Percentiles rank a stretch among this genome's conserved stretches.
Conservation (phyloP, 2,329 filamentous ascomycete genomes). For the Penicillium sp. region DNA sequence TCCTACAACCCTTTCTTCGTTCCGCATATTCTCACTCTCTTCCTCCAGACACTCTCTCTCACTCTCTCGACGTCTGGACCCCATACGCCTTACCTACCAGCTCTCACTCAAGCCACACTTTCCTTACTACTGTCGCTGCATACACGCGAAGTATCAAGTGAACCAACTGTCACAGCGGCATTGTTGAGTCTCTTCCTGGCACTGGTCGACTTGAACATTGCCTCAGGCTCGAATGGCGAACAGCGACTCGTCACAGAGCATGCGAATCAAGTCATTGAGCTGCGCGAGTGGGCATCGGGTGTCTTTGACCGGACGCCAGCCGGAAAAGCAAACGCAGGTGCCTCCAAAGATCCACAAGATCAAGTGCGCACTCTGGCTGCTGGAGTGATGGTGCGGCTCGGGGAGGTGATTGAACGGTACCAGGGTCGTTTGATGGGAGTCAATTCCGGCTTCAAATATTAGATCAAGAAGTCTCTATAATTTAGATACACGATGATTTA, state of each 20-base stretch:
- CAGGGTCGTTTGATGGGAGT: conserved; percentile 74
- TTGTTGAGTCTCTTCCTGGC: conserved; percentile 77
- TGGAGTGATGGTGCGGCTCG: conserved; percentile 73
- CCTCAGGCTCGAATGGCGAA: conserved; percentile 49
- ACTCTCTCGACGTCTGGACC: conserved; percentile 81
- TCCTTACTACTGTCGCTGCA: conserved; percentile 72
- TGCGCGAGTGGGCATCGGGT: conserved; percentile 76
- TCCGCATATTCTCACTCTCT: conserved; percentile 72
- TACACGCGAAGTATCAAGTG: conserved; percentile 52
- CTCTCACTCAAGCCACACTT: conserved; percentile 83
- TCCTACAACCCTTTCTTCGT: conserved; percentile 65
- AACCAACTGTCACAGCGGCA: conserved; percentile 67
- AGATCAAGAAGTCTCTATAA: background rate
- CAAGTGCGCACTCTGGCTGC: conserved; percentile 62
- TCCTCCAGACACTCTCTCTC: conserved; percentile 81
- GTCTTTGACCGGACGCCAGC: conserved; percentile 63
- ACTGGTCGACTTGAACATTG: conserved; percentile 72
- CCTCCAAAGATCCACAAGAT: conserved; percentile 47
- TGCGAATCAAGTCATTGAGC: conserved; percentile 76
- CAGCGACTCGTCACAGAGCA: conserved; percentile 72
- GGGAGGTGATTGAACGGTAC: conserved; percentile 79
- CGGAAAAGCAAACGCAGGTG: conserved; percentile 61
- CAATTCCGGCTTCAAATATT: conserved; percentile 49
- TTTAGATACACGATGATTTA: background rate
- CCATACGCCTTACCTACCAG: conserved; percentile 69